phyloP scores from a whole-genome alignment of 2,329 filamentous ascomycete species.

The Chaetomium sp. region DNA sequence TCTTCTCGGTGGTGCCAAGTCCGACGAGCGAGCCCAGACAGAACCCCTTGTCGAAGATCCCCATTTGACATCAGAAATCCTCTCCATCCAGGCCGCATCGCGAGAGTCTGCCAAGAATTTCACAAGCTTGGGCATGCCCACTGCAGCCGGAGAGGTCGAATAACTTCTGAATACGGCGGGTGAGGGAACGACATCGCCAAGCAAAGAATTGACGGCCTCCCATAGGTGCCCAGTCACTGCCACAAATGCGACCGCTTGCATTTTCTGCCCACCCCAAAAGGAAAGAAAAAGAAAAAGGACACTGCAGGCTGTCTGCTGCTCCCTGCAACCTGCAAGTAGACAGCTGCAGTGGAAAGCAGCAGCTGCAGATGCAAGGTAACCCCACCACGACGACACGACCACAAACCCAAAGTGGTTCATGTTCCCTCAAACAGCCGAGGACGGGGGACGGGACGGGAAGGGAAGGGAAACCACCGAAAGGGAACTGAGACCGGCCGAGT shows the following conservation, averaged over 20 bases:
- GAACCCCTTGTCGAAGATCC: background rate
- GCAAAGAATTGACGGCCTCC: too few relatives aligned
- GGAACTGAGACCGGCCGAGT: too few relatives aligned
- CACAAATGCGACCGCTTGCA: too few relatives aligned
- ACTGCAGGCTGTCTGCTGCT: background rate
- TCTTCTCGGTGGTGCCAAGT: background rate
- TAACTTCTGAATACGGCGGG: too few relatives aligned
- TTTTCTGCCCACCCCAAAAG: background rate
- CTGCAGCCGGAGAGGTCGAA: too few relatives aligned
- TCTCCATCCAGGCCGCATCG: background rate
- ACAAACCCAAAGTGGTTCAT: too few relatives aligned
- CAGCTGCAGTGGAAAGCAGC: too few relatives aligned
- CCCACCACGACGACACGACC: background rate
- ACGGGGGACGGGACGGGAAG: background rate
- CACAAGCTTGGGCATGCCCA: background rate
- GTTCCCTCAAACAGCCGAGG: too few relatives aligned
- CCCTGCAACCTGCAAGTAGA: background rate
- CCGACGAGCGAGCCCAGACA: background rate
- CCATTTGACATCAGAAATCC: background rate
- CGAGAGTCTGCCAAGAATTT: background rate
- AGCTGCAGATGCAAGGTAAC: background rate
- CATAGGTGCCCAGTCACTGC: too few relatives aligned
- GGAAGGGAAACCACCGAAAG: background rate
- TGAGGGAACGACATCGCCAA: too few relatives aligned
- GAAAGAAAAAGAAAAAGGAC: background rate